A percentile compares a stretch with the other conserved stretches of the same genome.
These are phyloP conservation scores for Aegilops longissima DNA, from an alignment of 176 grass and related monocot species.

Conservation along the genomic window DNA sequence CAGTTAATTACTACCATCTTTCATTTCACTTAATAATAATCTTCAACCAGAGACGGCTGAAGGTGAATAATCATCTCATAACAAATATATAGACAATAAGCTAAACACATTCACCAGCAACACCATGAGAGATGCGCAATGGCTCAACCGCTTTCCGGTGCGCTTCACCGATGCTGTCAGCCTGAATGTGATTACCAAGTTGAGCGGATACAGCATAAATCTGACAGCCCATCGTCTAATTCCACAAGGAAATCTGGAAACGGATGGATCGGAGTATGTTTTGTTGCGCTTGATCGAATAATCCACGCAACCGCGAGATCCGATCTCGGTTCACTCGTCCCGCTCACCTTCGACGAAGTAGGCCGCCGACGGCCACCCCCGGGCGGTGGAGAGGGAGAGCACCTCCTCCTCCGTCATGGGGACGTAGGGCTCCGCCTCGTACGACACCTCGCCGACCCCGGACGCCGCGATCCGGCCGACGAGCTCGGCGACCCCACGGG, in stretches of 20 bases:
- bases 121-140: background rate
- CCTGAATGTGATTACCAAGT: background rate
- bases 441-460: background rate
- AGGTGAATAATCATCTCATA: background rate
- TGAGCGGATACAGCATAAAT: background rate
- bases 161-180: background rate
- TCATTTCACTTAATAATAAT: background rate
- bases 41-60: background rate
- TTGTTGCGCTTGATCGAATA: too few relatives aligned
- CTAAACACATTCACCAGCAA: background rate
- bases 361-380: constrained; percentile 70
- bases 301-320: background rate
- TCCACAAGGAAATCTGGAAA: background rate
- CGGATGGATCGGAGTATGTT: too few relatives aligned
- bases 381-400: constrained; percentile 52
- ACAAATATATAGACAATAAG: background rate
- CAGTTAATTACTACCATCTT: background rate
- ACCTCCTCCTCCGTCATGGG: constrained; percentile 75
- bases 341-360: constrained; percentile 76
- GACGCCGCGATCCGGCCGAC: constrained; percentile 46
- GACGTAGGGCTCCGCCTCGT: constrained; percentile 29
- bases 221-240: background rate
- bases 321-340: background rate
- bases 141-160: background rate
- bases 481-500: constrained; percentile 56